Evolutionary conservation across 2,329 filamentous ascomycete species (phyloP), one percentile per base, ranked within the genome.

Genomic region (Zymoseptoria tritici): DNA sequence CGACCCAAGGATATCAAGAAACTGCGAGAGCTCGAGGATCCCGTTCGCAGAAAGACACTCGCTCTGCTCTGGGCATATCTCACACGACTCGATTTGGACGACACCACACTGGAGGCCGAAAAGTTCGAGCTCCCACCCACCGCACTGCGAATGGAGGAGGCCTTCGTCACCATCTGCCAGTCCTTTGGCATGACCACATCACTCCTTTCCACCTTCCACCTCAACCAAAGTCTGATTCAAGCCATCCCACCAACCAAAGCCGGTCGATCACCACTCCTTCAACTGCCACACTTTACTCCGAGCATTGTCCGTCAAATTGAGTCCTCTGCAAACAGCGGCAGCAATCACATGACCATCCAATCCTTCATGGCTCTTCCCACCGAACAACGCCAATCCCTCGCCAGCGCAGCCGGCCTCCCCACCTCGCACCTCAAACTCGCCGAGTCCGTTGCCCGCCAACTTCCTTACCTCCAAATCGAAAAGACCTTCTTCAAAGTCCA

Each of bases 401-500:
- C 94, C 52, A 87, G 87, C 65, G 80, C 85, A 59, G 80, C 80
- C 49, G 85, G 93, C 49, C 78, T 99, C 46, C 86, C 83, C 4
- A 86, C 91, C 66, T 76, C 83, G 61, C 85, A 97, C 74, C 96
- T 96, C 76, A 79, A 84, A 64, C 83, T 86, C 50, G 89, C 88
- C 46, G 81, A 96, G 61, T 77, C 77, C 53, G 88, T 97, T 29
- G 92, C 91, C 26, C 85, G 85, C 68, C 90, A 97, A 76, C 81
- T 99, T 26, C 94, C 94, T 1, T 84, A 85, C 64, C 81, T 99
- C 58, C 84, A 89, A 60, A 85, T 99, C 9, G 90, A 91, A 71
- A 95, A 91, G 78, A 90, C 91, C 7, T 99, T 96, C 77, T 99
- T 99, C 85, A 99, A 99, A 81, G 95, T 99, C 52, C 87, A 91